Evolutionary conservation across 345 rosid species (phyloP), one percentile per base, ranked within the genome.

Genomic region (Populus nigra): DNA sequence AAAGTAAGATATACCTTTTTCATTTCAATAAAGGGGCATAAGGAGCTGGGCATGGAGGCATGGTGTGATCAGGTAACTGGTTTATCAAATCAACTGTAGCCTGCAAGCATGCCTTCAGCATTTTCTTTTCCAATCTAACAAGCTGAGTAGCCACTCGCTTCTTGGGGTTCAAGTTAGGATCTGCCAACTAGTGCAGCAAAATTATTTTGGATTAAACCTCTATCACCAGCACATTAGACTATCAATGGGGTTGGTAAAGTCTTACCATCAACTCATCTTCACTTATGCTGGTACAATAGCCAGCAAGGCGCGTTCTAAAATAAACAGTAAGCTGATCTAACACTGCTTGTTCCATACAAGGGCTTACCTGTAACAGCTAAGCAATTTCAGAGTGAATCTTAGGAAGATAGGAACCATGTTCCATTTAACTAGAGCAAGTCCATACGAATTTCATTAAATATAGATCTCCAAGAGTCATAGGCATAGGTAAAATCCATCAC

Each of bases 301-400:
- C 88, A 83, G 92, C 82, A 49, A 95, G 82, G 62, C 99, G 90
- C 65, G 78, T 77, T 70, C 78, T 86, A 74, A 95, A 95, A 88
- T 93, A 95, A 84, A 86, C 89, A 57, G 85, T 86, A 85, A 95
- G 97, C 80, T 95, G 99, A 75, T 90, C 94, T 69, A 95, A 81
- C 66, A 91, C 97, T 59, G 98, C 98, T 80, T 89, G 88, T 82
- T 95, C 99, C 93, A 88, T 91, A 84, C 99, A 95, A 38, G 99
- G 89, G 76, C 99, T 95, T 83, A 92, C 92, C 98, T 95, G 79
- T 68, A 63, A 79, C 73, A 78, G 39, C 62, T 69, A 82, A 53
- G 35, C 77, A 17, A 72, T 11, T 53, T 72, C 69, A 74, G 49
- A 65, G 80, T 66, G 77, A 80, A 59, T 63, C 18, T 70, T 67